phyloP scores from a whole-genome alignment of 2,329 filamentous ascomycete species.

The Hymenotorrendiella dingleyae region DNA sequence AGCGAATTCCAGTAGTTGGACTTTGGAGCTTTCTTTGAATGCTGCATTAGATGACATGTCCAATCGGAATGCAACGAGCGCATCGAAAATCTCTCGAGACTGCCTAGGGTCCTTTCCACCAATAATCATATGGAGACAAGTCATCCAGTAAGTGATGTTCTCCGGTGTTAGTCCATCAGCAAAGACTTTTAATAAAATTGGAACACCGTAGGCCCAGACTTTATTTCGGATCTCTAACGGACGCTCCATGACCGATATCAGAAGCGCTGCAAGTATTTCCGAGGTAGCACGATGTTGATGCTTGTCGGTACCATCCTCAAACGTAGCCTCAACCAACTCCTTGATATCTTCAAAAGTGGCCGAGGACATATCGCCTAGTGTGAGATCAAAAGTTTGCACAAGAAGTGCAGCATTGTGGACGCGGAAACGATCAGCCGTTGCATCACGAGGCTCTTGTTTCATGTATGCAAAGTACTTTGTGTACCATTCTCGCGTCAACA shows the following conservation, averaged over 20 bases:
- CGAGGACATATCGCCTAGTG: constrained; percentile 71
- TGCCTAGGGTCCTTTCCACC: constrained; percentile 87
- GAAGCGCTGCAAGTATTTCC: constrained; percentile 82
- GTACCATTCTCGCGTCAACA: constrained; percentile 82
- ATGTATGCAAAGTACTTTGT: constrained; percentile 83
- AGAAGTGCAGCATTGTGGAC: constrained; percentile 83
- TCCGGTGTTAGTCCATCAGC: constrained; percentile 91
- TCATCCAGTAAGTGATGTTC: constrained; percentile 91
- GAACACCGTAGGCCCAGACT: constrained; percentile 86
- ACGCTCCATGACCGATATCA: constrained; percentile 75
- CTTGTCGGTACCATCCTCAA: constrained; percentile 91
- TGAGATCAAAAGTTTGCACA: constrained; percentile 83
- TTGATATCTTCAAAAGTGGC: constrained; percentile 85
- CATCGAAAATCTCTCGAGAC: constrained; percentile 78
- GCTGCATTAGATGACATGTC: constrained; percentile 95
- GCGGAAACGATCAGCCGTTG: constrained; percentile 76
- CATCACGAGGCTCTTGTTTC: constrained; percentile 90
- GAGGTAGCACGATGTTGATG: constrained; percentile 95
- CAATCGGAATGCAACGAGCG: constrained; percentile 76
- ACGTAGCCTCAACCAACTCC: constrained; percentile 69
- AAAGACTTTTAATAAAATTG: constrained; percentile 79
- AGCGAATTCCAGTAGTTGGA: constrained; percentile 81
- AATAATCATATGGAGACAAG: constrained; percentile 82
- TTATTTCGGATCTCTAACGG: constrained; percentile 65
- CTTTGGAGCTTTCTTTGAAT: constrained; percentile 97